Evolutionary conservation across 1,284 basidiomycete genomes (phyloP).

Genomic region (Tylopilus sp.): DNA sequence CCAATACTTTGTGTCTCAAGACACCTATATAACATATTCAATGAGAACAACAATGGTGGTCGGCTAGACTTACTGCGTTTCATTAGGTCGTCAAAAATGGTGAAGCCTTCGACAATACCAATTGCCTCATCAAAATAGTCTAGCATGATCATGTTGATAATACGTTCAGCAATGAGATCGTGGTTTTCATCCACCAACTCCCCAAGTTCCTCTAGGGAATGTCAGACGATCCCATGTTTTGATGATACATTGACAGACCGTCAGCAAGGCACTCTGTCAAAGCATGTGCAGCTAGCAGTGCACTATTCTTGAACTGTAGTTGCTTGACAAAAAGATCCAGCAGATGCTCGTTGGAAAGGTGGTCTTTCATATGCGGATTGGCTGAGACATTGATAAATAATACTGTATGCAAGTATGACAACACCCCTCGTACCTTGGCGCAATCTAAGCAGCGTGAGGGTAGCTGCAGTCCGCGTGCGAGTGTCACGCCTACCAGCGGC

Average conservation of each 20-base stretch:
- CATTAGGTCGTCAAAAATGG: constrained; percentile 19
- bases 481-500: constrained; percentile 19
- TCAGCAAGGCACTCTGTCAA: constrained; percentile 10
- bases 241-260: not conserved
- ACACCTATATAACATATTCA: not conserved
- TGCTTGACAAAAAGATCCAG: constrained; percentile 11
- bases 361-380: constrained; percentile 7
- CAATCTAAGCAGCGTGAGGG: constrained; percentile 21
- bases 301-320: constrained; percentile 16
- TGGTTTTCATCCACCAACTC: not conserved
- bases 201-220: not conserved
- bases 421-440: constrained; percentile 5
- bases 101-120: constrained; percentile 18
- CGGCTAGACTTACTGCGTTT: constrained; percentile 4
- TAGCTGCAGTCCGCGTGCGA: constrained; percentile 20
- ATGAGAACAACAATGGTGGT: not conserved
- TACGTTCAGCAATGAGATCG: constrained; percentile 8
- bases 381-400: not conserved
- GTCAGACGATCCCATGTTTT: not conserved
- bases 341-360: constrained; percentile 7
- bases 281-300: constrained; percentile 18
- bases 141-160: constrained; percentile 23
- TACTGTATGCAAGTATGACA: not conserved
- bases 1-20: constrained; percentile 10
- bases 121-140: constrained; percentile 27